phyloP scores from a whole-genome alignment of 2,329 filamentous ascomycete species.

The Alternaria arborescens region DNA sequence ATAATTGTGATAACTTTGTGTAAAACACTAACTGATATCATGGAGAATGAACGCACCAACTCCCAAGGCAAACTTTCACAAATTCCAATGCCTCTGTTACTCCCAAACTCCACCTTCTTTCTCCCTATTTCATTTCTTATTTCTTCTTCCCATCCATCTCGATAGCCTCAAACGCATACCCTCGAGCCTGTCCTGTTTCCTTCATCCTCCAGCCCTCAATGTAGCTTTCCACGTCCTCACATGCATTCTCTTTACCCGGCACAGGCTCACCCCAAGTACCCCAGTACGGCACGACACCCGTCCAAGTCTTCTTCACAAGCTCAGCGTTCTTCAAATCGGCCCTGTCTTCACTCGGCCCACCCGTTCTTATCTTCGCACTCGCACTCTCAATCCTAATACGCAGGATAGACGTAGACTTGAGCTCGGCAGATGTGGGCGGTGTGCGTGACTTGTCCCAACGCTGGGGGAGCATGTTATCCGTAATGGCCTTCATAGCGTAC shows the following conservation, averaged over 20 bases:
- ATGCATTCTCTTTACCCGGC: constrained; percentile 50
- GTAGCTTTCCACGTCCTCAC: constrained; percentile 67
- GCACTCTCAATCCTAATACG: constrained; percentile 38
- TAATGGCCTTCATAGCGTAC: constrained; percentile 45
- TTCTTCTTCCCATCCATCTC: constrained; percentile 21
- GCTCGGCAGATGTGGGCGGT: constrained; percentile 42
- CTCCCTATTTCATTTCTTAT: background rate
- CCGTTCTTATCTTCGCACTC: constrained; percentile 45
- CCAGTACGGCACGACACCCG: constrained; percentile 49
- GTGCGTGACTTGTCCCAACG: constrained; percentile 44
- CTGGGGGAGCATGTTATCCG: constrained; percentile 42
- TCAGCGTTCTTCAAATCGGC: constrained; percentile 39
- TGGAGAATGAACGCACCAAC: background rate
- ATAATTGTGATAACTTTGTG: background rate
- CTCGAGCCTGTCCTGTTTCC: constrained; percentile 35
- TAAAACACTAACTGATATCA: background rate
- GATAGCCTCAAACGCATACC: constrained; percentile 35
- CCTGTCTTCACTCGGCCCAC: constrained; percentile 47
- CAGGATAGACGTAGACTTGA: constrained; percentile 41
- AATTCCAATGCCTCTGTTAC: background rate
- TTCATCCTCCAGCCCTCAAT: constrained; percentile 55
- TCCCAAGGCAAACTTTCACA: background rate
- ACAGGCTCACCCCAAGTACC: constrained; percentile 45
- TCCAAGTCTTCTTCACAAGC: constrained; percentile 41
- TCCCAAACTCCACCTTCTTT: background rate